phyloP scores from a whole-genome alignment of 106 monocot genomes.

The Dactylorhiza incarnata region DNA sequence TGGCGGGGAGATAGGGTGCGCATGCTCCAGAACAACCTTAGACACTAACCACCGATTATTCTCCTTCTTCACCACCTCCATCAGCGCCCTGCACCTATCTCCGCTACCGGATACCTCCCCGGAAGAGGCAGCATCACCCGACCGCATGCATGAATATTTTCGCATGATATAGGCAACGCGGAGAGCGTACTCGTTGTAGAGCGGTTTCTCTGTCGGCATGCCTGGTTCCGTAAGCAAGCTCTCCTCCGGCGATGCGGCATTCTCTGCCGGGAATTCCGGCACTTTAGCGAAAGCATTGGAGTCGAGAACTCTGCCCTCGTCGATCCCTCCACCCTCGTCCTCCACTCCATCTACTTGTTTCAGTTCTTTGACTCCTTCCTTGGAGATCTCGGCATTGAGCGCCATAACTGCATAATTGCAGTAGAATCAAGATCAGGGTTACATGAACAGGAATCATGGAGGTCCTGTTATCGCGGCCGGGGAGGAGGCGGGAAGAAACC shows the following conservation, averaged over 20 bases:
- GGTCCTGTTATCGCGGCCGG: not conserved
- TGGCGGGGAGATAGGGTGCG: slow-evolving; percentile 24
- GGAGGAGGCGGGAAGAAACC: slow-evolving; percentile 7
- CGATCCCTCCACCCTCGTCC: not conserved
- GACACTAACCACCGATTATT: slow-evolving; percentile 39
- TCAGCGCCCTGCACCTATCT: slow-evolving; percentile 37
- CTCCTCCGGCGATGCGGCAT: not conserved
- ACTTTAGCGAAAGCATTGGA: not conserved
- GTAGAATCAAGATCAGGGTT: not conserved
- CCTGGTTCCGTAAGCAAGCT: not conserved
- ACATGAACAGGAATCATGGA: slow-evolving; percentile 2
- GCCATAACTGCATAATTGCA: slow-evolving; percentile 23
- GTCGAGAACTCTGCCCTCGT: not conserved
- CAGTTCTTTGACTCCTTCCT: not conserved
- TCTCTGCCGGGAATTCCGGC: not conserved
- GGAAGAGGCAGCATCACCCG: not conserved
- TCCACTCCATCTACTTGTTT: not conserved
- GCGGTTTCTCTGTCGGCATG: not conserved
- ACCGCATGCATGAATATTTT: slow-evolving; percentile 22
- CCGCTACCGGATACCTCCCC: not conserved
- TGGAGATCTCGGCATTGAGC: slow-evolving; percentile 30
- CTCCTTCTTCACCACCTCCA: slow-evolving; percentile 44
- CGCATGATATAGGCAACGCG: slow-evolving; percentile 53
- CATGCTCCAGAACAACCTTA: slow-evolving; percentile 29
- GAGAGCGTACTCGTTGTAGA: slow-evolving; percentile 35